Evolutionary conservation across 2,329 filamentous ascomycete species (phyloP).

Genomic region (Myriosclerotinia scirpicola): DNA sequence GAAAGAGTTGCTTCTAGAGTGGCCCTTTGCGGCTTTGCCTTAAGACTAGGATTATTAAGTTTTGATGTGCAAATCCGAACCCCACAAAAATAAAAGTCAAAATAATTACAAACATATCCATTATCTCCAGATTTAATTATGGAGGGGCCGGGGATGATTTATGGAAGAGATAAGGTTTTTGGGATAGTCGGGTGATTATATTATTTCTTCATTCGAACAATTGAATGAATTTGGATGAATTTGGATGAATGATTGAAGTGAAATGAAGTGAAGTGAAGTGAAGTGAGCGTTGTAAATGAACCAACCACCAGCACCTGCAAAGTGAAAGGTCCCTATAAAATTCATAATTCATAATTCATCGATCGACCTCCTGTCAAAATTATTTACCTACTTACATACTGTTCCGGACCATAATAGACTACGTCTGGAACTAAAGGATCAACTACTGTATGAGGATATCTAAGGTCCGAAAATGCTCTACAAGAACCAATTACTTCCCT

Average conservation of each 20-base stretch:
- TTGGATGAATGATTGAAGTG: neutral
- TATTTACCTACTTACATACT: no score
- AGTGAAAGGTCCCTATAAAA: no score
- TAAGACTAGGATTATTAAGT: neutral
- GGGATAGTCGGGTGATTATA: no score
- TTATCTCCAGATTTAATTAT: neutral
- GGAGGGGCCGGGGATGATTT: no score
- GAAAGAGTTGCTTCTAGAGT: neutral
- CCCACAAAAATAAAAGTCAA: constrained; percentile 2
- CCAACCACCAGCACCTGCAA: no score
- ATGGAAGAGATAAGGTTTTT: neutral
- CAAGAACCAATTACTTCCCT: neutral
- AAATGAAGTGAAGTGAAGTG: neutral
- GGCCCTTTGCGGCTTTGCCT: neutral
- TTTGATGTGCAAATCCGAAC: neutral
- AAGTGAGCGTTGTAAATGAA: no score
- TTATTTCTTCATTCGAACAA: neutral
- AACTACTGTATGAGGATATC: neutral
- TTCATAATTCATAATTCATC: no score
- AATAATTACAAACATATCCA: no score
- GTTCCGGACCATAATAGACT: neutral
- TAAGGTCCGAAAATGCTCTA: neutral
- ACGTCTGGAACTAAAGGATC: neutral
- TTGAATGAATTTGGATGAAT: neutral
- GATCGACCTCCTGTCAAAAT: no score